Evolutionary conservation across 768 basidiomycete species (phyloP).

Genomic region (Xerocomellus amylosporus): DNA sequence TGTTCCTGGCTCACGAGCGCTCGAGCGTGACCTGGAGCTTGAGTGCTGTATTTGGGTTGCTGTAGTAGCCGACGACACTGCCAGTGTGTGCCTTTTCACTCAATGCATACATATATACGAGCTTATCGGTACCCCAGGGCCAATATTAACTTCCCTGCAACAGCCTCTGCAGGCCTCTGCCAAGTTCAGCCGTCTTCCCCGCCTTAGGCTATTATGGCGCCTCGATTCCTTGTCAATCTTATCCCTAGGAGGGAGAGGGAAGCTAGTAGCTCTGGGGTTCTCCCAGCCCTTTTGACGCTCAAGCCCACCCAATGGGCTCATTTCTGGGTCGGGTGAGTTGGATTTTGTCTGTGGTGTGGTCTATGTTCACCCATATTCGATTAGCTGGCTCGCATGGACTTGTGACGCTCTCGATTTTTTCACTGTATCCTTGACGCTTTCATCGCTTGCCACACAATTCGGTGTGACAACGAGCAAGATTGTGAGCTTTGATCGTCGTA

Average conservation of each 20-base stretch:
- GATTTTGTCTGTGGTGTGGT: background rate
- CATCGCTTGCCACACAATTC: constrained; percentile 49
- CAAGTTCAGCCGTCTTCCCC: background rate
- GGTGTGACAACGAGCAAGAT: constrained; percentile 40
- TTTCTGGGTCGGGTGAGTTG: constrained; percentile 54
- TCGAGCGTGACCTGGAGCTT: background rate
- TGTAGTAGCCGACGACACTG: background rate
- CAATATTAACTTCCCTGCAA: background rate
- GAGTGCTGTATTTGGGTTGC: constrained; percentile 13
- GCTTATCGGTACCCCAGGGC: background rate
- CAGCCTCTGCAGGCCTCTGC: background rate
- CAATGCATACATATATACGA: constrained; percentile 6
- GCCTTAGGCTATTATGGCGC: constrained; percentile 11
- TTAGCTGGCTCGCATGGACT: constrained; percentile 82
- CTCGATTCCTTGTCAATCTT: constrained; percentile 45
- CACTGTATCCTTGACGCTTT: constrained; percentile 61
- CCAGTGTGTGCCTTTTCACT: constrained; percentile 9
- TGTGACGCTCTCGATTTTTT: constrained; percentile 89
- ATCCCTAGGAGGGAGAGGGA: constrained; percentile 47
- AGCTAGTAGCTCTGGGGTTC: constrained; percentile 32
- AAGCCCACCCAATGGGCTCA: constrained; percentile 56
- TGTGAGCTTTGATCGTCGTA: constrained; percentile 25
- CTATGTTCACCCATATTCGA: background rate
- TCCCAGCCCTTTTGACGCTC: constrained; percentile 42
- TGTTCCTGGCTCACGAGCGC: constrained; percentile 19